A percentile compares a stretch with the other conserved stretches of the same genome.
Evolutionary conservation across 2,329 filamentous ascomycete species (phyloP).

Genomic region (Penicillium sclerotiorum): DNA sequence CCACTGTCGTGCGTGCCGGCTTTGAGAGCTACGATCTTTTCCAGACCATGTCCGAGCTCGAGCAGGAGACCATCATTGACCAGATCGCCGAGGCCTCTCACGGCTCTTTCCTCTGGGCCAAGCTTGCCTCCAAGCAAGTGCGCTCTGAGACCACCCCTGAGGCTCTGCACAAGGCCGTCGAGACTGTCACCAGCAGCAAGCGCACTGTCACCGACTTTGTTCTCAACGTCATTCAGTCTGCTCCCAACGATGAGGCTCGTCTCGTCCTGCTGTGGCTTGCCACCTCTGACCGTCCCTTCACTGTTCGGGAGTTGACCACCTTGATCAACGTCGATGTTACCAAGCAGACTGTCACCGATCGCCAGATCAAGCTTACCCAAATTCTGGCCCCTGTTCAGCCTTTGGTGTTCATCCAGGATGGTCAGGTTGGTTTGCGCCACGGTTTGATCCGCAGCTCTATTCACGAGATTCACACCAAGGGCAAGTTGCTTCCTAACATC

Average conservation of each 20-base stretch:
- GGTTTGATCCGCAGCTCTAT: constrained; percentile 35
- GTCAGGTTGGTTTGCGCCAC: constrained; percentile 40
- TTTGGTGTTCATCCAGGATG: constrained; percentile 39
- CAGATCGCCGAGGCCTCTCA: constrained; percentile 36
- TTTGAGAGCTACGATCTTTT: constrained; percentile 31
- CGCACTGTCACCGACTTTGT: constrained; percentile 37
- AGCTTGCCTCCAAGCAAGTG: constrained; percentile 36
- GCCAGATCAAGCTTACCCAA: constrained; percentile 26
- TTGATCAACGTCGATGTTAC: constrained; percentile 35
- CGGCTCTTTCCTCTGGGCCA: constrained; percentile 46
- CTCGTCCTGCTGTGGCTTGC: constrained; percentile 42
- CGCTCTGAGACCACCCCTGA: constrained; percentile 31
- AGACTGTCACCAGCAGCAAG: constrained; percentile 29
- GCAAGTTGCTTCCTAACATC: constrained; percentile 32
- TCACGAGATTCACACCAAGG: constrained; percentile 34
- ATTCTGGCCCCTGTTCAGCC: constrained; percentile 33
- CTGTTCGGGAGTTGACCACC: constrained; percentile 33
- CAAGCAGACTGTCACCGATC: constrained; percentile 32
- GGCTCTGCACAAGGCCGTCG: constrained; percentile 31
- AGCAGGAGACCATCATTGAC: constrained; percentile 37
- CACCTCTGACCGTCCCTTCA: constrained; percentile 40
- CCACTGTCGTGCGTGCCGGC: constrained; percentile 33
- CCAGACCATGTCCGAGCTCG: constrained; percentile 28
- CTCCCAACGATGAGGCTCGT: constrained; percentile 33
- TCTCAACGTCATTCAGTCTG: constrained; percentile 24